Conservation (phyloP, 1,284 basidiomycete genomes). For the Pisolithus thermaeus region DNA sequence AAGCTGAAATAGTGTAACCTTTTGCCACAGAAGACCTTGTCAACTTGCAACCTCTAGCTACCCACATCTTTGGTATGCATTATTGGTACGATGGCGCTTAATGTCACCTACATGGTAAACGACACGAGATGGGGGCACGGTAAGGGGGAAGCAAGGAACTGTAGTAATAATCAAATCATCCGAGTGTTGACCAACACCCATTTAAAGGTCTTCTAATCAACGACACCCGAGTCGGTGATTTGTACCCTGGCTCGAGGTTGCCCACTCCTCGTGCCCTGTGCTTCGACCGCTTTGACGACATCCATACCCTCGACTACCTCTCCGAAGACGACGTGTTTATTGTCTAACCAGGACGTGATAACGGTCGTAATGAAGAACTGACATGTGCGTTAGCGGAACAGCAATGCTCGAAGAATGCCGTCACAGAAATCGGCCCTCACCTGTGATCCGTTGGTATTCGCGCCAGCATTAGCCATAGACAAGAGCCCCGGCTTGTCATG, state of each 20-base stretch:
- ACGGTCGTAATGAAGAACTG: conserved; percentile 89
- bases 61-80: no score
- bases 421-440: conserved; percentile 24
- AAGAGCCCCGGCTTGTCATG: conserved; percentile 81
- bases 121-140: no score
- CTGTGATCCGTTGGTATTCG: conserved; percentile 70
- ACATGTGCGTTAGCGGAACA: background rate
- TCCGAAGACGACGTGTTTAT: conserved; percentile 82
- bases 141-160: background rate
- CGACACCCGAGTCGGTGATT: conserved; percentile 60
- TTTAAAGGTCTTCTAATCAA: conserved; percentile 16
- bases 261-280: conserved; percentile 50
- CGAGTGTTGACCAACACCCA: background rate
- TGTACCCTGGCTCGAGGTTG: conserved; percentile 49
- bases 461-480: conserved; percentile 85
- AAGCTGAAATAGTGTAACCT: conserved; percentile 59
- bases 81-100: no score
- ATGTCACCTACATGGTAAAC: no score
- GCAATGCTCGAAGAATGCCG: background rate
- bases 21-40: background rate
- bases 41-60: background rate
- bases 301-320: conserved; percentile 75
- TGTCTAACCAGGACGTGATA: conserved; percentile 73
- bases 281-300: conserved; percentile 73
- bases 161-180: background rate